Base-by-base conservation (phyloP, 176 grass and related monocot genomes). In the Oryza glaberrima region DNA sequence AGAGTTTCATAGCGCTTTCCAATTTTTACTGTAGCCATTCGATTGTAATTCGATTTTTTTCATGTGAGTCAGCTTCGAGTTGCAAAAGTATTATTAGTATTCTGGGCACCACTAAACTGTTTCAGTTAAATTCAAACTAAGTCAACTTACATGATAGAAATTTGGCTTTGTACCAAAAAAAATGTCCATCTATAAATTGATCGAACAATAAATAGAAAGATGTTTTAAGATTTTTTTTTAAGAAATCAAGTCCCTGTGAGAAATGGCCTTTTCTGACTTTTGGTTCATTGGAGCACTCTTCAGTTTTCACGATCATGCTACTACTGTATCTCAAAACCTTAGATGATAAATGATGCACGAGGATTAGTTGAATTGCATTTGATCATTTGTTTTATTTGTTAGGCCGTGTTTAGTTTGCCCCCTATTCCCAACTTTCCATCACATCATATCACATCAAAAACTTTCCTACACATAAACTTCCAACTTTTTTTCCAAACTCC, bases 271-370 rank as follows among this genome's bases (percentile, higher is more conserved):
- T 67, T 8, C 65, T 63, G 58, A 19, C 46, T 80, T 80, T n/a
- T 13, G 52, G 51, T 80, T 63, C 20, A 22, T 40, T 77, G 49
- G 28, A 51, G 77, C 36, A 82, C 23, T 48, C 7, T 41, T 82
- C 36, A 82, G 17, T 63, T 11, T 41, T 82, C 40, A 82, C 19
- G 67, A 23, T 75, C 56, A 51, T 47, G 70, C 32, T 69, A 61
- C 43, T 69, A 61, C 15, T 25, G 75, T 84, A 34, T 69, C 75
- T 63, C 19, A 74, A 13, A 75, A 4, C 22, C 78, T 83, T 83
- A 45, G 75, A 23, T 0, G 26, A 35, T n/a, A 28, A 54, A 61
- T 74, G 77, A 52, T 52, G 5, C 13, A 22, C 2, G 3, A 70
- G 32, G 54, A 12, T 76, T 81, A 11, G 19, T 85, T 48, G 6